Conservation (phyloP, 345 rosid species). For the Hypericum perforatum region DNA sequence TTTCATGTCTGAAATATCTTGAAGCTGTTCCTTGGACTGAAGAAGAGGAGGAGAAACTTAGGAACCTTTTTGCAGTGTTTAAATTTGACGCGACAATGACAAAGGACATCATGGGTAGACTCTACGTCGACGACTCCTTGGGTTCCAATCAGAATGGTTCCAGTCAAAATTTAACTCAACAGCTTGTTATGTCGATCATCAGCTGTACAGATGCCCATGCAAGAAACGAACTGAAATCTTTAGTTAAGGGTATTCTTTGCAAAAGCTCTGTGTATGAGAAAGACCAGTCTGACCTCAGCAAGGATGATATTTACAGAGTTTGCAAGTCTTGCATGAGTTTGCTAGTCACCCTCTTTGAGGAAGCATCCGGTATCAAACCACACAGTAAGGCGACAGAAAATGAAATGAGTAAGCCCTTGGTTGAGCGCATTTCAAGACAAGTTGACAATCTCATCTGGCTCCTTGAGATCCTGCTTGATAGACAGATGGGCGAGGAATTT, state of each 20-base stretch:
- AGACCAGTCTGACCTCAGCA: conserved; percentile 53
- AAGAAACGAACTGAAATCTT: conserved; percentile 66
- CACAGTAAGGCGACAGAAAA: conserved; percentile 13
- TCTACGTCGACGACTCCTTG: conserved; percentile 27
- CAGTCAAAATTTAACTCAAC: conserved; percentile 47
- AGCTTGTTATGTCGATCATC: conserved; percentile 66
- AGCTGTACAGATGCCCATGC: conserved; percentile 50
- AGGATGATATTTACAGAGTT: conserved; percentile 55
- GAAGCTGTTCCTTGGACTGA: conserved; percentile 97
- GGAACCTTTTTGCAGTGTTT: conserved; percentile 41
- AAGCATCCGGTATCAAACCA: conserved; percentile 28
- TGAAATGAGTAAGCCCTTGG: conserved; percentile 45
- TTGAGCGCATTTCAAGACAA: conserved; percentile 62
- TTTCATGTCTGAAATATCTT: conserved; percentile 67
- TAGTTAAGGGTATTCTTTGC: conserved; percentile 77
- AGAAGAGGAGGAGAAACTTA: conserved; percentile 85
- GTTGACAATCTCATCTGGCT: conserved; percentile 86
- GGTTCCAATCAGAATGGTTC: conserved; percentile 35
- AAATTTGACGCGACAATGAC: conserved; percentile 48
- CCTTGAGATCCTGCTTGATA: conserved; percentile 66
- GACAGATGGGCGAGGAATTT: conserved; percentile 75
- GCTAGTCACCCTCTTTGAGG: conserved; percentile 45
- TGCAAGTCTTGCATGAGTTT: conserved; percentile 48
- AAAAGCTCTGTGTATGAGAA: conserved; percentile 87
- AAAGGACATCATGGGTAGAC: conserved; percentile 60